These are phyloP conservation scores for Rhodotorula paludigena DNA, from an alignment of 768 basidiomycete species.

Conservation along the genomic window DNA sequence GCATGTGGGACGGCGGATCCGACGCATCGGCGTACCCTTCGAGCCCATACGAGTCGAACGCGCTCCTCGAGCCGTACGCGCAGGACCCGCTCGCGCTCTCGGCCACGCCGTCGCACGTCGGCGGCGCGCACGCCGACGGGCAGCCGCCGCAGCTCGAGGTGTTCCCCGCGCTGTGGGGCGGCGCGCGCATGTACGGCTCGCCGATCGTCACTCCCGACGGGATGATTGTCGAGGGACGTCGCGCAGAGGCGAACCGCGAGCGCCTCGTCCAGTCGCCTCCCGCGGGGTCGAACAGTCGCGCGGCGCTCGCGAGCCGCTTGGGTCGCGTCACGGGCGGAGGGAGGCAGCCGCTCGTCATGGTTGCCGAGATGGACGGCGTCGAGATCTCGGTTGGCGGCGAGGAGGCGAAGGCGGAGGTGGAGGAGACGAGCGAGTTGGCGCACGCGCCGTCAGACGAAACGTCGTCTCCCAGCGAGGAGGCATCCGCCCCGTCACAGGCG, in stretches of 20 bases:
- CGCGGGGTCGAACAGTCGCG: background rate
- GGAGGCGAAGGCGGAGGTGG: background rate
- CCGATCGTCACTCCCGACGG: conserved; percentile 35
- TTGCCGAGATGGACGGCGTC: conserved; percentile 27
- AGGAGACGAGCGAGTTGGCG: background rate
- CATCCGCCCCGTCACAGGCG: too few species aligned
- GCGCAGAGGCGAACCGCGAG: conserved; percentile 30
- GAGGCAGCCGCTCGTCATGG: conserved; percentile 10
- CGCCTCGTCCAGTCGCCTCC: background rate
- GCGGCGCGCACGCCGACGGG: background rate
- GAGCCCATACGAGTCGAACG: background rate
- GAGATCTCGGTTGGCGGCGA: conserved; percentile 11
- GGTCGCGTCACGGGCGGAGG: conserved; percentile 14
- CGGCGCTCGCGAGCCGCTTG: background rate
- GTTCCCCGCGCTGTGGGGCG: conserved; percentile 36
- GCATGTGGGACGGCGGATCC: conserved; percentile 42
- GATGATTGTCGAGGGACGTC: conserved; percentile 25
- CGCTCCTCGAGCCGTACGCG: conserved; percentile 11
- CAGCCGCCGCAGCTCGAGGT: background rate
- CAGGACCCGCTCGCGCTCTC: conserved; percentile 1
- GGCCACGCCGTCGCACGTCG: background rate
- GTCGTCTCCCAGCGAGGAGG: too few species aligned
- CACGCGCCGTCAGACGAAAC: too few species aligned
- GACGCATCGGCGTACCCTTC: conserved; percentile 30
- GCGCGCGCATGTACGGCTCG: conserved; percentile 41